Evolutionary conservation across 2,329 filamentous ascomycete species (phyloP).

Genomic region (Colletotrichum filicis): DNA sequence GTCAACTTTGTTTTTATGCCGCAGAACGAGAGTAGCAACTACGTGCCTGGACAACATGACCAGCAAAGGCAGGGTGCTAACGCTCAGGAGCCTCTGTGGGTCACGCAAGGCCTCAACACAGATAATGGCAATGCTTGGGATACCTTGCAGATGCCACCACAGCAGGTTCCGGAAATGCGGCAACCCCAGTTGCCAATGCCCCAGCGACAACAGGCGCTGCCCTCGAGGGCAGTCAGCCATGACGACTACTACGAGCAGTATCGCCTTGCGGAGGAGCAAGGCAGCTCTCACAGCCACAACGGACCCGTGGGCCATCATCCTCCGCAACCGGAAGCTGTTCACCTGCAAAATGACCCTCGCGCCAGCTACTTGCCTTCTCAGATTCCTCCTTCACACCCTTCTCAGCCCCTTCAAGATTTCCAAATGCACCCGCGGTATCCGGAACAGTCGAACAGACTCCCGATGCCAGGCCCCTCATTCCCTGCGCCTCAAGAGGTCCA

Average conservation of each 20-base stretch:
- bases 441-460: conserved; percentile 18
- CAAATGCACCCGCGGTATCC: conserved; percentile 21
- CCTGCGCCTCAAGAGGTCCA: conserved; percentile 24
- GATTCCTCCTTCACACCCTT: not conserved
- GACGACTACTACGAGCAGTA: conserved; percentile 28
- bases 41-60: conserved; percentile 11
- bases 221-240: conserved; percentile 14
- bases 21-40: conserved; percentile 13
- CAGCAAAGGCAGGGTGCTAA: conserved; percentile 15
- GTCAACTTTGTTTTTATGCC: conserved; percentile 32
- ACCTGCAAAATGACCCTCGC: conserved; percentile 9
- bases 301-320: not conserved
- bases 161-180: conserved; percentile 21
- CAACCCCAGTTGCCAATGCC: conserved; percentile 23
- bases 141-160: conserved; percentile 20
- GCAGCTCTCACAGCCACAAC: conserved; percentile 1
- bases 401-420: conserved; percentile 19
- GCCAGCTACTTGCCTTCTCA: conserved; percentile 12
- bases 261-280: conserved; percentile 15
- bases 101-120: conserved; percentile 10
- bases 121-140: conserved; percentile 23
- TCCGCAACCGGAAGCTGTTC: conserved; percentile 9
- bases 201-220: conserved; percentile 15
- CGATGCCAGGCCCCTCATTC: conserved; percentile 2
- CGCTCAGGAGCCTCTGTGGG: conserved; percentile 20